Conservation (phyloP, 148 eudicot genomes). For the Vaccinium corymbosum region DNA sequence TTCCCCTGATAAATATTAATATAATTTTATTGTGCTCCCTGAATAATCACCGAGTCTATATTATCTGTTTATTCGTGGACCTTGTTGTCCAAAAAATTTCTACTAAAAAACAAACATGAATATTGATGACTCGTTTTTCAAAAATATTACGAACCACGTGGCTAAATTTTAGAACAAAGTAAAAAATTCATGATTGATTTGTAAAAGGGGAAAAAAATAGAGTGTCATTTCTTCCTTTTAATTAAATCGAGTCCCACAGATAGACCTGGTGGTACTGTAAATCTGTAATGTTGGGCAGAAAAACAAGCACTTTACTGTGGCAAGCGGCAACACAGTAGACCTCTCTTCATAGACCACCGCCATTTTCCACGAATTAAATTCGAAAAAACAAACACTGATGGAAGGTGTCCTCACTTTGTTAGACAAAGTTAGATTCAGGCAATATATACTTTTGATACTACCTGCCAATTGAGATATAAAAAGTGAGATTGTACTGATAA, state of each 20-base stretch:
- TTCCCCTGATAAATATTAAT: no score
- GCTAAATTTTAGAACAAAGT: neutral
- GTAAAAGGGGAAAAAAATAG: no score
- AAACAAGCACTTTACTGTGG: neutral
- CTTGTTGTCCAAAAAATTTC: neutral
- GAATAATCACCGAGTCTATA: neutral
- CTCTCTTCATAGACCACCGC: neutral
- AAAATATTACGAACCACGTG: neutral
- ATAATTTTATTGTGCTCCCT: neutral
- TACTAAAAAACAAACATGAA: no score
- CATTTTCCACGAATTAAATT: neutral
- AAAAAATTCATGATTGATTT: neutral
- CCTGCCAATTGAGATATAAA: neutral
- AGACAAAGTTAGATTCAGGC: constrained; percentile 5
- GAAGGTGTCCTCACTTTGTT: neutral
- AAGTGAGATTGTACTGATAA: neutral
- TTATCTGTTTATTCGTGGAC: neutral
- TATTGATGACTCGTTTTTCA: neutral
- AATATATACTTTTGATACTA: neutral
- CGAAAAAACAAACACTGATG: neutral
- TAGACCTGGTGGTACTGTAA: neutral
- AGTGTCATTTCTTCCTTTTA: neutral
- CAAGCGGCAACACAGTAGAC: neutral
- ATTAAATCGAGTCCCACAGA: neutral
- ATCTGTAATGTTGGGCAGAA: neutral